These are phyloP conservation scores for Leccinum uliginosum DNA, from an alignment of 768 basidiomycete genomes.

Conservation along the genomic window DNA sequence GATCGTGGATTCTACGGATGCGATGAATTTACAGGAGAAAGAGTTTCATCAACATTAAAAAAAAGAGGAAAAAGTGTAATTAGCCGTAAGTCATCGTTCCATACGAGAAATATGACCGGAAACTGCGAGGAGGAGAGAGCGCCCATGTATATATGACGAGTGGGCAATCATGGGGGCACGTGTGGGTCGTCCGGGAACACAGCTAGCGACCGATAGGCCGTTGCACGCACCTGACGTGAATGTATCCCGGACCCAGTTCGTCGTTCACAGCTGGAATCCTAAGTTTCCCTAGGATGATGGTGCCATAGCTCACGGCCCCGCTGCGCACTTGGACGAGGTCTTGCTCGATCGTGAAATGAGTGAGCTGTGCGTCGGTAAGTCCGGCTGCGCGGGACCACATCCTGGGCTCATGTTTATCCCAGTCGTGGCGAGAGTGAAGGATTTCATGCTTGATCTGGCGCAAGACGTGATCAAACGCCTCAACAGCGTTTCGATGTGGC, in stretches of 20 bases:
- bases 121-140: conserved; percentile 6
- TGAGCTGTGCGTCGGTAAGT: conserved; percentile 50
- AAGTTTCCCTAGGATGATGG: conserved; percentile 73
- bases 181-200: conserved; percentile 1
- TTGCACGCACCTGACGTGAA: conserved; percentile 62
- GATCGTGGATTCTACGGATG: conserved; percentile 62
- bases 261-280: conserved; percentile 64
- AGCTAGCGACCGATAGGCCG: neutral
- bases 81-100: conserved; percentile 9
- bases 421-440: conserved; percentile 58
- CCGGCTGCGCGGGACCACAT: conserved; percentile 64
- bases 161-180: neutral
- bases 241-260: conserved; percentile 54
- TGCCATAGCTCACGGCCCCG: conserved; percentile 61
- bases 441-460: conserved; percentile 61
- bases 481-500: conserved; percentile 57
- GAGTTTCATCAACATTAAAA: neutral
- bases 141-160: neutral
- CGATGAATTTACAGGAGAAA: neutral
- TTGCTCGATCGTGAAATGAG: conserved; percentile 43
- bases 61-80: conserved; percentile 1
- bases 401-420: conserved; percentile 55
- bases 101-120: conserved; percentile 2
- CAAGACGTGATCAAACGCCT: conserved; percentile 58
- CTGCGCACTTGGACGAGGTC: conserved; percentile 48